Conservation (phyloP, 768 basidiomycete genomes). For the Pleurotus tuber-regium region DNA sequence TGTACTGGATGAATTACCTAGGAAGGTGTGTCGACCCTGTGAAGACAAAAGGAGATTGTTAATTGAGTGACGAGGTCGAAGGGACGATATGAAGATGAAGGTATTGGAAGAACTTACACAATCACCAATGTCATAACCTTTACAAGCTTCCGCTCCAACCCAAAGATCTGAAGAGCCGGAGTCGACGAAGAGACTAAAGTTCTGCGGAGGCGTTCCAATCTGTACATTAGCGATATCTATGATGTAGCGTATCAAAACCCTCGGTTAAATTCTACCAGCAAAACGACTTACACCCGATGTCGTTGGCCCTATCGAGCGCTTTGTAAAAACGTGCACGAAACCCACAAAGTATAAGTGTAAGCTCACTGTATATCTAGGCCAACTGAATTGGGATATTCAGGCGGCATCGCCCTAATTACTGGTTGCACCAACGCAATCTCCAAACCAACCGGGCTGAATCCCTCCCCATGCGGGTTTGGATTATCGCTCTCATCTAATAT, state of each 20-base stretch:
- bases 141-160: slow-evolving; percentile 31
- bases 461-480: slow-evolving; percentile 3
- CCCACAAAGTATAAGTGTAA: too few relatives aligned
- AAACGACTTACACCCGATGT: slow-evolving; percentile 4
- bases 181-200: slow-evolving; percentile 44
- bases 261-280: too few relatives aligned
- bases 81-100: neutral
- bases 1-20: slow-evolving; percentile 46
- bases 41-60: neutral
- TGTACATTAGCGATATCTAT: neutral
- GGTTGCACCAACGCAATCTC: slow-evolving; percentile 7
- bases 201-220: slow-evolving; percentile 29
- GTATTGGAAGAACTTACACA: neutral
- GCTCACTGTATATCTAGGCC: slow-evolving; percentile 67
- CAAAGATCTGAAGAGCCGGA: slow-evolving; percentile 46
- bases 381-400: slow-evolving; percentile 43
- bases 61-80: neutral
- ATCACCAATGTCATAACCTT: slow-evolving; percentile 8
- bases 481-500: slow-evolving; percentile 6
- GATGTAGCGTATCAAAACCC: neutral
- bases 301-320: slow-evolving; percentile 1
- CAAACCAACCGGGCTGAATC: slow-evolving; percentile 2
- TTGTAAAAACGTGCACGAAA: too few relatives aligned
- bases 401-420: slow-evolving; percentile 4
- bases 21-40: slow-evolving; percentile 45